Conservation (phyloP, 1,139 yeast species). For the Casaregolazyma lundiana region DNA sequence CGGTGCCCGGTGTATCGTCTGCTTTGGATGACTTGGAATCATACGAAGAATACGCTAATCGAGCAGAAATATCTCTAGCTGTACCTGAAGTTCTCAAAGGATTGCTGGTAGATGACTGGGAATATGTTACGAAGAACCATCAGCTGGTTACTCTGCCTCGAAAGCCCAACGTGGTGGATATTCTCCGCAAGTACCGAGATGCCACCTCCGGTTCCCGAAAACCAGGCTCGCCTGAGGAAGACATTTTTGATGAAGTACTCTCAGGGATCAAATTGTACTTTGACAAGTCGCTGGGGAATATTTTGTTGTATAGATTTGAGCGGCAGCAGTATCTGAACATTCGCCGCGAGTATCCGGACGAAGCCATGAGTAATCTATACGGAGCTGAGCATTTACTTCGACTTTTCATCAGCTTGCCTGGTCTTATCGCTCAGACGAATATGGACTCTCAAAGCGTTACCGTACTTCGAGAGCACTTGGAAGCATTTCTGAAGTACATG, state of each 20-base stretch:
- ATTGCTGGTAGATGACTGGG: constrained; percentile 89
- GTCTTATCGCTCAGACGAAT: constrained; percentile 65
- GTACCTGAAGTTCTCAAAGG: constrained; percentile 67
- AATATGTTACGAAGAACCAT: constrained; percentile 73
- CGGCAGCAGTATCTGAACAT: constrained; percentile 71
- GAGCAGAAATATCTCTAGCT: constrained; percentile 49
- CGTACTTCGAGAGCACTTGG: constrained; percentile 51
- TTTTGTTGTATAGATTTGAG: constrained; percentile 78
- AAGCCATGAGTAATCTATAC: constrained; percentile 48
- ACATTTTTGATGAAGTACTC: constrained; percentile 61
- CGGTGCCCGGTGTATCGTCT: constrained; percentile 8
- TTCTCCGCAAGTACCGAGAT: constrained; percentile 46
- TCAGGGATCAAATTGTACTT: constrained; percentile 73
- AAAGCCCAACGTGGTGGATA: constrained; percentile 44
- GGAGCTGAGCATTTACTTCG: constrained; percentile 77
- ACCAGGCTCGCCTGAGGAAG: constrained; percentile 42
- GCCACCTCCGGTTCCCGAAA: constrained; percentile 23
- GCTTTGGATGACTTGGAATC: constrained; percentile 33
- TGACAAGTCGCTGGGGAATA: constrained; percentile 65
- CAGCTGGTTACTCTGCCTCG: constrained; percentile 63
- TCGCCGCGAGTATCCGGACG: constrained; percentile 37
- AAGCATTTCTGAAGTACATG: constrained; percentile 48
- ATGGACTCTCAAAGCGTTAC: constrained; percentile 77
- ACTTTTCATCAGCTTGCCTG: constrained; percentile 72
- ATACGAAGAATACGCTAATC: constrained; percentile 38